Evolutionary conservation across 139 green algal species (phyloP), one percentile per base, ranked within the genome.

Genomic region (Closterium sp.): DNA sequence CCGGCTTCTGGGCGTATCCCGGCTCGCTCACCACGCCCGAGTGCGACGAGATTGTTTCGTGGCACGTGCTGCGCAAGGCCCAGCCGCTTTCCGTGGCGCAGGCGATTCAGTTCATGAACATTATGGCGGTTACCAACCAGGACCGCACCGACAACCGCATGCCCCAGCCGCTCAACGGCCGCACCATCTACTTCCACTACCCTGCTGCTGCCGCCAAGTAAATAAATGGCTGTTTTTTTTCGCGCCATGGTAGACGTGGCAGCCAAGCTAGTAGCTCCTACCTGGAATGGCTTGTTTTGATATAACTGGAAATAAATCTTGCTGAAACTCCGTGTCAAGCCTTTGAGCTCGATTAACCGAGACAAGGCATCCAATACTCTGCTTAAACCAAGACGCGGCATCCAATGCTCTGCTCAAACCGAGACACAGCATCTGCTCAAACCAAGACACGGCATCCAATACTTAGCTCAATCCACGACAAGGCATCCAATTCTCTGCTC

Each of bases 111-210:
- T 86, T 91, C 30, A 73, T 88, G 70, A 42, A 91, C 31, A 86
- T 86, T 27, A 42, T 86, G 28, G 89, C 89, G 10, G 89, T 91
- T 42, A 87, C 29, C 89, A 31, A 91, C 31, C 29, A 42, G 28
- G 89, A 50, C 9, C 30, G 31, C 88, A 91, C 29, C 13, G 70
- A 91, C 89, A 91, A 89, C 31, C 89, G 89, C 70, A 50, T 31
- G 28, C 89, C 89, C 28, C 31, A 91, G 89, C 89, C 89, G 21
- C 70, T 91, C 9, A 42, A 73, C 21, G 70, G 70, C 30, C 89
- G 89, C 89, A 86, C n/a, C 27, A 9, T 91, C 19, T 24, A 28
- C 31, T 89, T 89, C 86, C 19, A 89, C 62, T 79, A 79, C 62
- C 62, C 62, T 79, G 62, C 62, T 24, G 62, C 62, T 79, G 62